Percentiles rank a stretch among this genome's conserved stretches.
These are phyloP conservation scores for Gentiana dahurica DNA, from an alignment of 257 asterid genomes.

Conservation along the genomic window DNA sequence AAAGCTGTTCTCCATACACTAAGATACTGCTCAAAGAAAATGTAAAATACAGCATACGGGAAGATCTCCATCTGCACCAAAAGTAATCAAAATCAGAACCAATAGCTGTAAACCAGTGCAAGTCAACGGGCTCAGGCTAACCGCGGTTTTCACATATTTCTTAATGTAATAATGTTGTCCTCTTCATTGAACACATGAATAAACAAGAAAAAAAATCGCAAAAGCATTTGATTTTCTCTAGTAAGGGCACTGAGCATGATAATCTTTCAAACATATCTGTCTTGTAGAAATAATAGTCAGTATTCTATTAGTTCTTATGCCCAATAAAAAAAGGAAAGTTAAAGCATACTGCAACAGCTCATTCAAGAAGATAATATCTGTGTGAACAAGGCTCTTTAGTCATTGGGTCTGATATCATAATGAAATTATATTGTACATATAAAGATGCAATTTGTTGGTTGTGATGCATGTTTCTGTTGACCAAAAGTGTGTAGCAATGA, in stretches of 20 bases:
- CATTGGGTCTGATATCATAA: neutral
- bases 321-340: neutral
- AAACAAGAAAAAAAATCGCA: neutral
- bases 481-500: too few relatives aligned
- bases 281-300: neutral
- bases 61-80: constrained; percentile 74
- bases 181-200: neutral
- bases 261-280: neutral
- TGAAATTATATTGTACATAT: too few relatives aligned
- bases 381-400: neutral
- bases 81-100: constrained; percentile 2
- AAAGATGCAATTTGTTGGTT: too few relatives aligned
- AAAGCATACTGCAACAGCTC: neutral
- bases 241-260: neutral
- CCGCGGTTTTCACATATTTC: neutral
- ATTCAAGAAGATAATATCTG: neutral
- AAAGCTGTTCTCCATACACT: constrained; percentile 88
- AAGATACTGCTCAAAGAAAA: constrained; percentile 94
- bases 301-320: neutral
- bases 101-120: neutral
- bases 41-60: constrained; percentile 88
- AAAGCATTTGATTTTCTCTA: neutral
- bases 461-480: too few relatives aligned
- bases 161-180: neutral
- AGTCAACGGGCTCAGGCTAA: neutral